Base-by-base conservation (phyloP, 495 filamentous ascomycete species). In the Trichoderma orchidacearum region DNA sequence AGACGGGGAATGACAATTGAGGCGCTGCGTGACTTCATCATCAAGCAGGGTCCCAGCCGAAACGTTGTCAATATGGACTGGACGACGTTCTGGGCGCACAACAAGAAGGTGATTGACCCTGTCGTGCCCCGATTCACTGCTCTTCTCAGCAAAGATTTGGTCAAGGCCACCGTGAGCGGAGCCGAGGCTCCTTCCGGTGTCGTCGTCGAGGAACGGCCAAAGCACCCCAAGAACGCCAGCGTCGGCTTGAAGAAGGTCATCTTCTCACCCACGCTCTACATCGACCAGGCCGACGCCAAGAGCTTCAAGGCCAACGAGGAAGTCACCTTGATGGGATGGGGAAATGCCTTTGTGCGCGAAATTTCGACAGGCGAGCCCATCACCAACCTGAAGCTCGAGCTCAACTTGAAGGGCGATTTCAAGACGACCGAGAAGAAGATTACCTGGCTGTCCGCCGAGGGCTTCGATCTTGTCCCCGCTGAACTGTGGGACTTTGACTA, bases 371-470 rank as follows among this genome's bases (percentile, higher is more conserved):
- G 75, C 30, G 72, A 78, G 21, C 70, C 78, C 25, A 81, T 95
- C 55, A 86, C 82, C 0, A 72, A 67, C 31, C 68, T 95, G 3
- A 86, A 85, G 38, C 76, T 89, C 45, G 88, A 93, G 64, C 79
- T 96, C 3, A 84, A 95, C 65, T 81, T 94, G 29, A 76, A 86
- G 64, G 91, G 91, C 55, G 91, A 96, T 66, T 83, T 96, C 68
- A 93, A 91, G 76, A 81, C 83, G 68, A 95, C 90, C n/a, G 82
- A 89, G 65, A 95, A 95, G 80, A 96, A 95, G 75, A 78, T 96
- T 28, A 95, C 91, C 3, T 96, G 90, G 90, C 76, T 96, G 32
- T 83, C 87, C 0, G 76, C 75, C 3, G 79, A 89, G 50, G 80
- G 79, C 36, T 87, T 92, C 72, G 80, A 85, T 21, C 74, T 93